phyloP scores from a whole-genome alignment of 495 filamentous ascomycete species.

The Penicillium coffeae region DNA sequence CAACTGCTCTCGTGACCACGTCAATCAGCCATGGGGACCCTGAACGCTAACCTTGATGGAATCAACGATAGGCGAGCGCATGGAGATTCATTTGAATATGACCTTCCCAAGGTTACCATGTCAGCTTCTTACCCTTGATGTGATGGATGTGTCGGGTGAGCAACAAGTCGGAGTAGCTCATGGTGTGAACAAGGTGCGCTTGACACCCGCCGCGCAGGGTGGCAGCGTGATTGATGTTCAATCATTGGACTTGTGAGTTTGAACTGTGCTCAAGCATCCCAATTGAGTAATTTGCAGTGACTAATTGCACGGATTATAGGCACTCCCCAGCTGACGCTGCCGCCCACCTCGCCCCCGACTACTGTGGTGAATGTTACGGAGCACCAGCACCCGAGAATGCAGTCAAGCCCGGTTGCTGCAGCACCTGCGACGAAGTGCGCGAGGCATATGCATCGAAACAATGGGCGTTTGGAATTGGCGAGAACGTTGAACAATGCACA shows the following conservation, averaged over 20 bases:
- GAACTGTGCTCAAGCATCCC: background rate
- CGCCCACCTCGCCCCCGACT: constrained; percentile 81
- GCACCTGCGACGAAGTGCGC: constrained; percentile 93
- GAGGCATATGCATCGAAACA: constrained; percentile 84
- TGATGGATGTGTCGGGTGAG: constrained; percentile 98
- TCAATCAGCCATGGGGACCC: background rate
- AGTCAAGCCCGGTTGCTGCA: constrained; percentile 80
- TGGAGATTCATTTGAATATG: constrained; percentile 98
- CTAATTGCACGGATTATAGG: constrained; percentile 31
- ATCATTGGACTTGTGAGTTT: constrained; percentile 66
- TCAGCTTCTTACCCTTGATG: constrained; percentile 92
- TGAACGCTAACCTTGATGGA: constrained; percentile 2
- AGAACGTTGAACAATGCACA: constrained; percentile 92
- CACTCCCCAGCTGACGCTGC: constrained; percentile 62
- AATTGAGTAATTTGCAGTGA: background rate
- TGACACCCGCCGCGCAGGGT: constrained; percentile 68
- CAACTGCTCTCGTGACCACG: background rate
- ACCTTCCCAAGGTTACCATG: constrained; percentile 92
- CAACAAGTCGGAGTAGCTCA: constrained; percentile 91
- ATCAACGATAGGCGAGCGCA: constrained; percentile 70
- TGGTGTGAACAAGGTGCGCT: constrained; percentile 83
- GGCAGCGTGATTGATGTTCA: constrained; percentile 73
- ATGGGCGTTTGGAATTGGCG: constrained; percentile 91
- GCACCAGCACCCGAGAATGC: constrained; percentile 67
- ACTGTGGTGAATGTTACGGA: constrained; percentile 93